phyloP scores from a whole-genome alignment of 805 yeast genomes.

The Schizosaccharomyces japonicus region DNA sequence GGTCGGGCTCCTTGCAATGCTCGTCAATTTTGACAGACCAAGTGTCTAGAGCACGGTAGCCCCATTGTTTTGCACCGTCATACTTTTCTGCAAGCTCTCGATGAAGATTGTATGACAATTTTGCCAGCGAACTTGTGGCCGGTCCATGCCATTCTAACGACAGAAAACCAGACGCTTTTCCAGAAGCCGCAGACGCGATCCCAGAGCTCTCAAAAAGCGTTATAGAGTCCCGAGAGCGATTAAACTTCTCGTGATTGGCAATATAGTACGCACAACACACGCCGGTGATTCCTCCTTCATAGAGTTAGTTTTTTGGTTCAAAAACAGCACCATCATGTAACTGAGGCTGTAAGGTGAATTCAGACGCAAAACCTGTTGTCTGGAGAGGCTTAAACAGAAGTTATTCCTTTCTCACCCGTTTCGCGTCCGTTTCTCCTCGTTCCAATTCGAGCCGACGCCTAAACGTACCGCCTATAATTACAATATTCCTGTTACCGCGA shows the following conservation, averaged over 20 bases:
- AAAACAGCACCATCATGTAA: too few species aligned
- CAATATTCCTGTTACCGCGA: too few species aligned
- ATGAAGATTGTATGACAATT: slow-evolving; percentile 65
- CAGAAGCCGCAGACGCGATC: slow-evolving; percentile 93
- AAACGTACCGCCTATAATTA: too few species aligned
- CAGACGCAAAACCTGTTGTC: too few species aligned
- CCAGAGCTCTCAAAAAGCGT: slow-evolving; percentile 70
- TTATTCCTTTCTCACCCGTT: too few species aligned
- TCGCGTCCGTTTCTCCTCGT: too few species aligned
- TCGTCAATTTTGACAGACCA: neutral
- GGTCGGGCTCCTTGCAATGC: neutral
- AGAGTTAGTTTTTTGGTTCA: too few species aligned
- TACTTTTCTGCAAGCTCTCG: slow-evolving; percentile 55
- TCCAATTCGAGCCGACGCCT: too few species aligned
- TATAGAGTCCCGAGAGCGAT: slow-evolving; percentile 49
- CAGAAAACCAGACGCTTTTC: slow-evolving; percentile 87
- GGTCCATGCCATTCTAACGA: slow-evolving; percentile 61
- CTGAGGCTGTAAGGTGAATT: too few species aligned
- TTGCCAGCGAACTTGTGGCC: slow-evolving; percentile 83
- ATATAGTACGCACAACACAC: slow-evolving; percentile 82
- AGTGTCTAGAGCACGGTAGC: slow-evolving; percentile 69
- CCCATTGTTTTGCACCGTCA: slow-evolving; percentile 78
- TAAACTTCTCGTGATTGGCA: slow-evolving; percentile 59
- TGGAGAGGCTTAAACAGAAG: too few species aligned
- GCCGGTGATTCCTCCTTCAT: slow-evolving; percentile 25